Base-by-base conservation (phyloP, 257 asterid genomes). In the Salvia rosmarinus region DNA sequence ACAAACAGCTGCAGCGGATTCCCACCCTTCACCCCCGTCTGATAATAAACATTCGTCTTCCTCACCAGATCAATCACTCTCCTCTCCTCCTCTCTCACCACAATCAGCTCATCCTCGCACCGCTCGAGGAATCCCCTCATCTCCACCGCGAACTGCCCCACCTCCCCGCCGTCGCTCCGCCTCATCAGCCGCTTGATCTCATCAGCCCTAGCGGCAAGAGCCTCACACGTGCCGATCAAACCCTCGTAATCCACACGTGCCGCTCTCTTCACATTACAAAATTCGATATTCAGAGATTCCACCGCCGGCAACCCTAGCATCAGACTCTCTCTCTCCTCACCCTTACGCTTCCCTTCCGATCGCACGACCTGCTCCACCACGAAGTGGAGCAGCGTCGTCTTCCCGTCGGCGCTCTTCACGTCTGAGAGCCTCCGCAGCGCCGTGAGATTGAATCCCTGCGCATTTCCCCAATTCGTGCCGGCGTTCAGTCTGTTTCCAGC, bases 401-500 rank as follows among this genome's bases (percentile, higher is more conserved):
- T 88, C 34, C 97, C 91, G 21, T 92, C 85, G 0, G 87, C 85
- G 81, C 96, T 90, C 70, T 85, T 92, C 56, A 92, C 90, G 17
- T 82, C 85, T 5, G 96, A 84, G 17, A 92, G 75, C 66, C 87
- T 82, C 8, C 75, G 75, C 13, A 92, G 90, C 35, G 96, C 81
- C 17, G 75, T 82, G 20, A 92, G 84, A 61, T 85, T 84, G 73
- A 92, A 92, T 8, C 98, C 98, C 74, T 82, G 88, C 3, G 98
- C 98, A 47, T 91, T 81, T 37, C 98, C 98, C 63, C 98, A 71
- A 0, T 80, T 81, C 0, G 96, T 92, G 59, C 98, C 98, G 17
- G 90, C 95, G 61, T 92, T 92, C 96, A 92, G 76, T 73, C 83
- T 70, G 56, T 92, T 92, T 3, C 98, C 98, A 43, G 98, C 95